Percentiles rank a stretch among this genome's conserved stretches.
These are phyloP conservation scores for Kondoa malvinella DNA, from an alignment of 768 basidiomycete species.

Conservation along the genomic window DNA sequence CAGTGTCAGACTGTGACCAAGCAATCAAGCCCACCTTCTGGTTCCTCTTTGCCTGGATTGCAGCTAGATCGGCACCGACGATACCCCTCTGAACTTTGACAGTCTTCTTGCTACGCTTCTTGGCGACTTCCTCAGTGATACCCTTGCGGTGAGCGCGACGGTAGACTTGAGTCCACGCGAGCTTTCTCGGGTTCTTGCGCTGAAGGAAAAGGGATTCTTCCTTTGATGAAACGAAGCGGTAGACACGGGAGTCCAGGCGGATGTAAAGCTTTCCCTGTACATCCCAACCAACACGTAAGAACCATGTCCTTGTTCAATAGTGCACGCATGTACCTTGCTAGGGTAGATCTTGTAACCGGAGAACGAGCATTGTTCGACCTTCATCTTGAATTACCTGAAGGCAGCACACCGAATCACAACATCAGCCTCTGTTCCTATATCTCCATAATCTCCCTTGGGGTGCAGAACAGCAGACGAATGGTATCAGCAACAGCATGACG, in stretches of 20 bases:
- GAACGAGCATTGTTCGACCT: slow-evolving; percentile 98
- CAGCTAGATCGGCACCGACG: slow-evolving; percentile 81
- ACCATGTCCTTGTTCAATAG: no score
- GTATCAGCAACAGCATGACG: no score
- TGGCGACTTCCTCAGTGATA: slow-evolving; percentile 94
- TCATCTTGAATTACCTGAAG: slow-evolving; percentile 33
- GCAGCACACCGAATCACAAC: not conserved
- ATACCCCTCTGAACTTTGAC: slow-evolving; percentile 91
- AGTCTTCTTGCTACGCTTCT: slow-evolving; percentile 91
- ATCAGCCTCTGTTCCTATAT: not conserved
- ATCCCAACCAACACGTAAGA: slow-evolving; percentile 33
- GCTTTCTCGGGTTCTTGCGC: slow-evolving; percentile 99
- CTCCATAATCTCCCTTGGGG: no score
- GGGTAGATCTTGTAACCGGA: slow-evolving; percentile 97
- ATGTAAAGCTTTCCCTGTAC: slow-evolving; percentile 25
- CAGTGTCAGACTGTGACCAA: not conserved
- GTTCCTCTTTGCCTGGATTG: slow-evolving; percentile 81
- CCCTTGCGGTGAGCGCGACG: slow-evolving; percentile 99
- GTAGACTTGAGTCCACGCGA: slow-evolving; percentile 40
- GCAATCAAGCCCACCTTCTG: slow-evolving; percentile 42
- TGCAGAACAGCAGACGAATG: no score
- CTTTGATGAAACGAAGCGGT: slow-evolving; percentile 65
- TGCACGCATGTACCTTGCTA: slow-evolving; percentile 85
- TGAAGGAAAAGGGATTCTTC: slow-evolving; percentile 92
- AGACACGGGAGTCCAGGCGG: slow-evolving; percentile 28